These are phyloP conservation scores for Leccinum arenicola DNA, from an alignment of 768 basidiomycete species.

Conservation along the genomic window DNA sequence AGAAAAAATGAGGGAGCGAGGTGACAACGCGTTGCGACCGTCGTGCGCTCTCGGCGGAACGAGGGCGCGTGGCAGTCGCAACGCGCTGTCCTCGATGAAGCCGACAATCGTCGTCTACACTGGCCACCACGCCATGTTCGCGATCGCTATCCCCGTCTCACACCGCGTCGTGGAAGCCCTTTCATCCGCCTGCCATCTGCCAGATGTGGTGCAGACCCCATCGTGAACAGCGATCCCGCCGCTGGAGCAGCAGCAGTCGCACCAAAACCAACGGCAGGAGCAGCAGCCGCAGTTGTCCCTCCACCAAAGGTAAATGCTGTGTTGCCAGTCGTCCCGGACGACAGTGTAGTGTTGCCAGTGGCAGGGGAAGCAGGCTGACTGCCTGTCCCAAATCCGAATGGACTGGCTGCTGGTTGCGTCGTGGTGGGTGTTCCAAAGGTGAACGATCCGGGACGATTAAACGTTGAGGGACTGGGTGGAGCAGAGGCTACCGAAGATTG, in stretches of 20 bases:
- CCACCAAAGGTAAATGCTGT: no score
- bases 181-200: constrained; percentile 45
- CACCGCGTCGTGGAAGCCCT: constrained; percentile 46
- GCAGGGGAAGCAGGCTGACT: constrained; percentile 62
- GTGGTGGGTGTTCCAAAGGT: constrained; percentile 42
- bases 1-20: no score
- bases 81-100: no score
- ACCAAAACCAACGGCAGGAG: no score
- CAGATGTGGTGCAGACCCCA: constrained; percentile 52
- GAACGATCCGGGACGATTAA: constrained; percentile 46
- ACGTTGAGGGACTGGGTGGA: constrained; percentile 58
- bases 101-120: background rate
- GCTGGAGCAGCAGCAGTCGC: no score
- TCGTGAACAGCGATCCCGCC: constrained; percentile 62
- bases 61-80: no score
- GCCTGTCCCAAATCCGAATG: constrained; percentile 50
- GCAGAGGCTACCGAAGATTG: constrained; percentile 43
- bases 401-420: constrained; percentile 29
- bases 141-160: constrained; percentile 23
- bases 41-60: no score
- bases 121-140: constrained; percentile 9
- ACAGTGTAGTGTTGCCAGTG: constrained; percentile 34
- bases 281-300: no score
- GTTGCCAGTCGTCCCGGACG: constrained; percentile 29
- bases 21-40: no score